Base-by-base conservation (phyloP, 202 grass and related monocot species). In the Musa balbisiana region DNA sequence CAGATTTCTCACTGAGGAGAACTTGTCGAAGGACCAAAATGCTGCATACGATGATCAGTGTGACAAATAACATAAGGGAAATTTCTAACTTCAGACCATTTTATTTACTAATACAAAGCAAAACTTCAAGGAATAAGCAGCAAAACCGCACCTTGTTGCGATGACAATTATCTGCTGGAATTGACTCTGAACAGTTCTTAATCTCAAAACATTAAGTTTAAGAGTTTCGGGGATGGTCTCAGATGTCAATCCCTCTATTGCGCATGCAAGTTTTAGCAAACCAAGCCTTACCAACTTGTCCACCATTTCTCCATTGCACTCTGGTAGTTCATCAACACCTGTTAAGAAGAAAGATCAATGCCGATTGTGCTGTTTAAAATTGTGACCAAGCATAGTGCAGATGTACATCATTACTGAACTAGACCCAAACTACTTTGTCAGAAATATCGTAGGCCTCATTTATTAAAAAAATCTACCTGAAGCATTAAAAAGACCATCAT, bases 111-210 rank as follows among this genome's bases (percentile, higher is more conserved):
- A 51, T 51, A 51, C 49, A 51, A 13, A 70, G 49, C 13, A 16
- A 1, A 49, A 43, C 33, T 6, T 43, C 4, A 51, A 13, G 33
- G 21, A 43, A 43, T 43, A 43, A 70, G 15, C 25, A 60, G 27
- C 54, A 43, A 54, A 67, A 71, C 15, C 20, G 1, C 33, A 98
- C 95, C 91, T 99, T 51, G 89, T 94, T 53, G 95, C 73, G 17
- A 88, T 90, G 17, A 88, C 95, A 70, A 99, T 92, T 60, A 94
- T 90, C 82, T 92, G 79, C 60, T 99, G 95, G 55, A 89, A 86
- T 71, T 94, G 88, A 27, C 83, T 78, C 75, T 99, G 95, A 65
- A 87, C 73, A 69, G 80, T 85, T 66, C 95, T 92, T 79, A 92
- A 55, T 74, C 91, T 87, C 58, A 88, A 21, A 1, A 82, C 71